Base-by-base conservation (phyloP, 768 basidiomycete species). In the Amanita brunnescens region DNA sequence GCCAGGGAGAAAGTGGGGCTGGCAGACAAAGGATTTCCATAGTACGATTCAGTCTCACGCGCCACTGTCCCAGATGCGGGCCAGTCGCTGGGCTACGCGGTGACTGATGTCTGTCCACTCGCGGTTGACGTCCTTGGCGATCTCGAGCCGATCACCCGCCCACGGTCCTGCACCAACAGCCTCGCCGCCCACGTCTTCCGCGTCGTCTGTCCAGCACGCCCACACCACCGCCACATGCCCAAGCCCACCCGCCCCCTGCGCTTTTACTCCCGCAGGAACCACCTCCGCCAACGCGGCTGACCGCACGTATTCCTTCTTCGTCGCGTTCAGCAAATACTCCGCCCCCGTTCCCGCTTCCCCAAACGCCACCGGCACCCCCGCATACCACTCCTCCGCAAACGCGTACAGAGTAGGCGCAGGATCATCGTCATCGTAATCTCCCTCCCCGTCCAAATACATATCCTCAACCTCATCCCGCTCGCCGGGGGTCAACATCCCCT, bases 401-500 rank as follows among this genome's bases (percentile, higher is more conserved):
- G 49, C 26, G 34, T 42, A 51, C 13, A 51, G 41, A 1, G 49
- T 51, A 6, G 49, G 49, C 6, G 49, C 49, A 34, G 49, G 49
- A 20, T 51, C 49, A 0, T 43, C 49, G 6, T 51, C 49, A 12
- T 43, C 40, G 29, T 41, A 41, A 10, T 41, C 23, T n/a, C n/a
- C n/a, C 14, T 51, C 41, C 30, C 30, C 38, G 21, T 51, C 49
- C 41, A 51, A 30, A 51, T 51, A 51, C 49, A 51, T 51, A 26
- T 51, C 49, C 29, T 51, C 49, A 12, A 51, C 30, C 30, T 51
- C 49, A n/a, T 51, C 50, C 12, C 30, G 24, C 21, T 54, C 50
- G 18, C 47, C 32, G 7, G 37, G n/a, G 6, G 56, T 47, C 24
- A 55, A 18, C 38, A 54, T 33, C 24, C 55, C 57, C 20, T 55